phyloP scores from a whole-genome alignment of 2,329 filamentous ascomycete genomes.

The Dryadomyces quercivorus region DNA sequence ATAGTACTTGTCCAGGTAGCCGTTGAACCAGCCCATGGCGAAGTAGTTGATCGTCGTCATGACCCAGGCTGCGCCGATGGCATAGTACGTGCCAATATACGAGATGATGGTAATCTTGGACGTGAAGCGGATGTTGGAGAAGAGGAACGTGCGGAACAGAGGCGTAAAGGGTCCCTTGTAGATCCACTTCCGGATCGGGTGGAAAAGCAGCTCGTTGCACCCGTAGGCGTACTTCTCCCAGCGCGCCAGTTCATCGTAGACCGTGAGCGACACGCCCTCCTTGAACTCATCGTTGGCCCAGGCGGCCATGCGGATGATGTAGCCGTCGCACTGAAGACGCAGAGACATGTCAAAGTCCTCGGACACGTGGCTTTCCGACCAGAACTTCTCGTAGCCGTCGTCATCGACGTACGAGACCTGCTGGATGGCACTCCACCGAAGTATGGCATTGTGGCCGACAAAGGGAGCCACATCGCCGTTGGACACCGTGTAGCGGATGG shows the following conservation, averaged over 20 bases:
- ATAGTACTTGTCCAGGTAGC: slow-evolving; percentile 69
- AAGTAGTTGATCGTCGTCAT: slow-evolving; percentile 66
- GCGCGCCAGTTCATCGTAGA: slow-evolving; percentile 72
- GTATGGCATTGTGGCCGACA: slow-evolving; percentile 68
- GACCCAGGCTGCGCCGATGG: slow-evolving; percentile 64
- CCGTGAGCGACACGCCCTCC: slow-evolving; percentile 72
- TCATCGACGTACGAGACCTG: slow-evolving; percentile 59
- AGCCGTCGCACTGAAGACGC: slow-evolving; percentile 59
- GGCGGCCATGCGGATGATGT: slow-evolving; percentile 59
- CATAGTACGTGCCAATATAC: slow-evolving; percentile 72
- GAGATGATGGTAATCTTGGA: slow-evolving; percentile 66
- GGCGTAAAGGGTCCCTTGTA: slow-evolving; percentile 66
- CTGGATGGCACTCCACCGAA: slow-evolving; percentile 65
- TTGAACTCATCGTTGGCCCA: slow-evolving; percentile 70
- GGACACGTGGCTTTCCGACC: slow-evolving; percentile 69
- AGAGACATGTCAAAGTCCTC: slow-evolving; percentile 78
- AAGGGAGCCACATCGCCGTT: slow-evolving; percentile 69
- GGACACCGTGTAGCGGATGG: slow-evolving; percentile 65
- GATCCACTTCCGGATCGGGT: slow-evolving; percentile 63
- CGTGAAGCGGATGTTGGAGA: slow-evolving; percentile 60
- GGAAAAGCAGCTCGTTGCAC: slow-evolving; percentile 71
- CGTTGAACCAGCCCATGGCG: slow-evolving; percentile 63
- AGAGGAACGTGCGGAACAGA: slow-evolving; percentile 62
- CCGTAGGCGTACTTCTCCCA: slow-evolving; percentile 86
- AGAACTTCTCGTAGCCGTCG: slow-evolving; percentile 66